Percentiles rank a stretch among this genome's conserved stretches.
These are phyloP conservation scores for Polysphondylium violaceum DNA, from an alignment of 78 protist species.

Conservation along the genomic window DNA sequence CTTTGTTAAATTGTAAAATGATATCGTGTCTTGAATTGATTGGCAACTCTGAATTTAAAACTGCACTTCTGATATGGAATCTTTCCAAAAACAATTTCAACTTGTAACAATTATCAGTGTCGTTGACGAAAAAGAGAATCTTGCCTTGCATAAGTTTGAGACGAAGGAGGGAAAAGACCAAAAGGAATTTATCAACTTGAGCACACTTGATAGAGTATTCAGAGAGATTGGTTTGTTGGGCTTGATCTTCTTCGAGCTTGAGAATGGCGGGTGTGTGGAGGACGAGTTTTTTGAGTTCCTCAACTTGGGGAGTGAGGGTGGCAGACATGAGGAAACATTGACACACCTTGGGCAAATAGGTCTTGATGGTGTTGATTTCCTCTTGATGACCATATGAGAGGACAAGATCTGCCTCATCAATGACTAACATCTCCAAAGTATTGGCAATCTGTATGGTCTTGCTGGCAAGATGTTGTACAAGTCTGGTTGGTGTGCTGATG, in stretches of 20 bases:
- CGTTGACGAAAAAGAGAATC: constrained; percentile 90
- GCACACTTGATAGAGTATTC: constrained; percentile 68
- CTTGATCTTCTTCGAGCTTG: constrained; percentile 67
- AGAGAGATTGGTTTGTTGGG: constrained; percentile 43
- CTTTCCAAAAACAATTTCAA: constrained; percentile 90
- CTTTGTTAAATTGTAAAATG: constrained; percentile 88
- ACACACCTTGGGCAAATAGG: constrained; percentile 49
- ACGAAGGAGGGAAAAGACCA: constrained; percentile 83
- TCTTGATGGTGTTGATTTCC: constrained; percentile 63
- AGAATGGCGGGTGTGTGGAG: constrained; percentile 82
- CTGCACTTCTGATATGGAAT: constrained; percentile 84
- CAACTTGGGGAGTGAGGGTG: constrained; percentile 87
- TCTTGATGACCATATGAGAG: constrained; percentile 88
- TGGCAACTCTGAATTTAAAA: constrained; percentile 89
- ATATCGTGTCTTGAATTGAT: constrained; percentile 86
- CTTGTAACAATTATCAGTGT: constrained; percentile 77
- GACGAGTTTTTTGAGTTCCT: constrained; percentile 73
- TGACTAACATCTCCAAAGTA: constrained; percentile 64
- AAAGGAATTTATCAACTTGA: constrained; percentile 79
- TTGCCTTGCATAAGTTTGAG: constrained; percentile 86
- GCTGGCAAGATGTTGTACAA: constrained; percentile 73
- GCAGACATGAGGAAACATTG: constrained; percentile 95
- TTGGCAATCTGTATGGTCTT: constrained; percentile 16
- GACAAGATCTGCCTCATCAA: constrained; percentile 95
- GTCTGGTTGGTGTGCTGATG: constrained; percentile 86